phyloP scores from a whole-genome alignment of 2,329 filamentous ascomycete species.

The Calonectria pseudoreteaudii region DNA sequence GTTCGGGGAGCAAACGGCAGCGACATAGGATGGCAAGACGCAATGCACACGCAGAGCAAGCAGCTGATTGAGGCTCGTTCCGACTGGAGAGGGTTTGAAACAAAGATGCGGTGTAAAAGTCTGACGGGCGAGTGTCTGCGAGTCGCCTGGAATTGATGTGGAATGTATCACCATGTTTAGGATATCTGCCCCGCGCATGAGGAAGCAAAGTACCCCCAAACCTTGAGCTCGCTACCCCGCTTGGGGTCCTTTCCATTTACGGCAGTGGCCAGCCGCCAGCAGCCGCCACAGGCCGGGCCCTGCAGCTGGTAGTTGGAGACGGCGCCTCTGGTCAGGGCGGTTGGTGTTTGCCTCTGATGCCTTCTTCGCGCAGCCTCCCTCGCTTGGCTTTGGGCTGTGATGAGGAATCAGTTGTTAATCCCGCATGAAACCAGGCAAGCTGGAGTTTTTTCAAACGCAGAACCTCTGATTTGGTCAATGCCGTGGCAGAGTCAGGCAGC shows the following conservation, averaged over 20 bases:
- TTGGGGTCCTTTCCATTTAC: neutral
- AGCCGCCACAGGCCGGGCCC: neutral
- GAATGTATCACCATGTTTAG: neutral
- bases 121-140: neutral
- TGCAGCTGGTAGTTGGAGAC: slow-evolving; percentile 5
- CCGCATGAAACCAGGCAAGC: neutral
- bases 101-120: slow-evolving; percentile 11
- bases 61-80: neutral
- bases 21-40: neutral
- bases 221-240: slow-evolving; percentile 18
- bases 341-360: neutral
- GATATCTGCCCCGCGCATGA: slow-evolving; percentile 17
- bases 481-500: slow-evolving; percentile 18
- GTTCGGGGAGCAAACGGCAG: neutral
- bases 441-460: neutral
- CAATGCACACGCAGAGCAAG: neutral
- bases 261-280: neutral
- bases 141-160: neutral
- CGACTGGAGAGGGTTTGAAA: neutral
- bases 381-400: neutral
- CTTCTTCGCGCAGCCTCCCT: neutral
- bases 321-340: neutral
- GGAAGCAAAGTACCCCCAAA: slow-evolving; percentile 14
- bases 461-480: neutral
- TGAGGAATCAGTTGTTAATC: neutral